These are phyloP conservation scores for Phytopythium sindhum DNA, from an alignment of 352 stramenopile genomes.

Conservation along the genomic window DNA sequence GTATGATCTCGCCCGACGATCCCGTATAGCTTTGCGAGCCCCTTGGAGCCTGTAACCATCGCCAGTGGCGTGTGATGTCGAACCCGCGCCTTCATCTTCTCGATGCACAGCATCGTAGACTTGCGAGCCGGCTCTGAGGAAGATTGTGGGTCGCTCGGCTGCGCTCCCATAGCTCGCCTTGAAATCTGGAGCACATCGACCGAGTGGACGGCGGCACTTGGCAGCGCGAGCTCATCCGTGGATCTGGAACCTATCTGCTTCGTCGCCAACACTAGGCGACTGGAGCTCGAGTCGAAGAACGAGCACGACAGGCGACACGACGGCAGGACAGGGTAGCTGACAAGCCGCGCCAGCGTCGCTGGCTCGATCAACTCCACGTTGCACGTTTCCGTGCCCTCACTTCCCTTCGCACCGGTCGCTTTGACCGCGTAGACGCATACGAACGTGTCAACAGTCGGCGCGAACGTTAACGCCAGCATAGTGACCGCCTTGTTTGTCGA, in stretches of 20 bases:
- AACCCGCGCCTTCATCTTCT: conserved; percentile 32
- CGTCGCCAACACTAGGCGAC: conserved; percentile 44
- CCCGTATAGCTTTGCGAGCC: conserved; percentile 37
- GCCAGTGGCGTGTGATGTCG: conserved; percentile 34
- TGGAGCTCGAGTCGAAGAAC: conserved; percentile 34
- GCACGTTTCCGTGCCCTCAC: conserved; percentile 20
- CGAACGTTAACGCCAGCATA: conserved; percentile 39
- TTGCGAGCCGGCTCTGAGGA: neutral
- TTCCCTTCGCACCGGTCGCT: conserved; percentile 1
- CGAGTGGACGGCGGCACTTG: conserved; percentile 30
- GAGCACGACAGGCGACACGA: conserved; percentile 39
- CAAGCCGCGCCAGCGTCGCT: conserved; percentile 47
- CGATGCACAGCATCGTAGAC: conserved; percentile 45
- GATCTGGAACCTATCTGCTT: neutral
- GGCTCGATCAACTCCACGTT: conserved; percentile 63
- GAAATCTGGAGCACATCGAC: conserved; percentile 51
- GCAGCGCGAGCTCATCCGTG: neutral
- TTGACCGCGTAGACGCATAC: conserved; percentile 53
- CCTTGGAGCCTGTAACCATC: conserved; percentile 25
- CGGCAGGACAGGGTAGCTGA: conserved; percentile 41
- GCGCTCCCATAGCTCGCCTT: conserved; percentile 28
- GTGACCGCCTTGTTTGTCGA: conserved; percentile 11
- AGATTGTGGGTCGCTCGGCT: neutral
- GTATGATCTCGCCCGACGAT: conserved; percentile 1
- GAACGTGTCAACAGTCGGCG: conserved; percentile 45